phyloP scores from a whole-genome alignment of 176 grass and related monocot species.

The Microstegium vimineum region DNA sequence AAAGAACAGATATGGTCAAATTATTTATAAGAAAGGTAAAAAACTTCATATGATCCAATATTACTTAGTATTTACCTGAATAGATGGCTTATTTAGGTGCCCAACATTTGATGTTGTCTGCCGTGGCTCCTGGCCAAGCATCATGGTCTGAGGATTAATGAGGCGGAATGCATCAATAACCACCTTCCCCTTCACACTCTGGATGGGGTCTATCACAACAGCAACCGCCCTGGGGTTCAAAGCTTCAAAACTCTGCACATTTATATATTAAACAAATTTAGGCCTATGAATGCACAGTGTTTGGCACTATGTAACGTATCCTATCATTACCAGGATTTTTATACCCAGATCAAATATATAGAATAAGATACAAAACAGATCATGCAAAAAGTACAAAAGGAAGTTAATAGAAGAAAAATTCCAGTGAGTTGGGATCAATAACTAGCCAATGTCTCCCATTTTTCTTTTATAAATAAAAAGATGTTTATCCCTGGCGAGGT shows the following conservation, averaged over 20 bases:
- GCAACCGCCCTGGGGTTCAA: conserved; percentile 95
- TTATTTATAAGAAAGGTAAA: conserved; percentile 1
- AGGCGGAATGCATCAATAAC: conserved; percentile 98
- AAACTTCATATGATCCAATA: neutral
- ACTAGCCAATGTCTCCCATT: neutral
- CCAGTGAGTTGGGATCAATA: neutral
- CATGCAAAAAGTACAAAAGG: neutral
- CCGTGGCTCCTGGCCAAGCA: conserved; percentile 96
- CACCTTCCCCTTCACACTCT: conserved; percentile 98
- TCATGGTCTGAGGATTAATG: conserved; percentile 99
- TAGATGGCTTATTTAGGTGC: conserved; percentile 97
- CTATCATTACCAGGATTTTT: too few relatives aligned
- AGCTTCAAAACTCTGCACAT: conserved; percentile 92
- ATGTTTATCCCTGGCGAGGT: neutral
- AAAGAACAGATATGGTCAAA: conserved; percentile 1
- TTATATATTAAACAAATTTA: conserved; percentile 26
- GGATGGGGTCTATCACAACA: conserved; percentile 95
- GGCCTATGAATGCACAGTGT: neutral
- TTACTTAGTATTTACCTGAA: conserved; percentile 57
- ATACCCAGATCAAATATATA: neutral
- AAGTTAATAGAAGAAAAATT: neutral
- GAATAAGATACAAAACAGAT: neutral
- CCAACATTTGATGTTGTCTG: conserved; percentile 98
- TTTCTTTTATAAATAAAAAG: too few relatives aligned
- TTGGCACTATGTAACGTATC: too few relatives aligned